phyloP scores from a whole-genome alignment of 805 yeast species.

The Saccharomycopsis babjevae region DNA sequence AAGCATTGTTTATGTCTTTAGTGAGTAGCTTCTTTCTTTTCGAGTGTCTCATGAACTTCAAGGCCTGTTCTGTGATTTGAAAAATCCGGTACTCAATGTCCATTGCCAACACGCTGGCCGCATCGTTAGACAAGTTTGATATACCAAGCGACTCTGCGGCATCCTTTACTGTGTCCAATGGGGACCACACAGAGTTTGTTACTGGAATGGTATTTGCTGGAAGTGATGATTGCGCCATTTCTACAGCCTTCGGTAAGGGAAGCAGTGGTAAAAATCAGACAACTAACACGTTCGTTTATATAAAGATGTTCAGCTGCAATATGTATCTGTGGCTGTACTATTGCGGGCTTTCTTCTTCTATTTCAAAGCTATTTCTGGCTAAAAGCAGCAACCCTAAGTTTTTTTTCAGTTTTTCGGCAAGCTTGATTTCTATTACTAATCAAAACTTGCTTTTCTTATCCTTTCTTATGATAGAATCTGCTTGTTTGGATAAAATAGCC shows the following conservation, averaged over 20 bases:
- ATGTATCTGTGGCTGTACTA: too few species aligned
- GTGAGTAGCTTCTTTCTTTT: conserved; percentile 76
- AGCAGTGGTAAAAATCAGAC: background rate
- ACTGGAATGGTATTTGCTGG: conserved; percentile 34
- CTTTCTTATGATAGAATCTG: too few species aligned
- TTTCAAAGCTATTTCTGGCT: too few species aligned
- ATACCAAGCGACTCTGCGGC: conserved; percentile 90
- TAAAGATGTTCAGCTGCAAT: too few species aligned
- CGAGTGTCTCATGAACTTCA: conserved; percentile 90
- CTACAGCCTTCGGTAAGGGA: background rate
- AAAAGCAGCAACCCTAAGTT: too few species aligned
- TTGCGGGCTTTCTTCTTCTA: too few species aligned
- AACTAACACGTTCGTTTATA: too few species aligned
- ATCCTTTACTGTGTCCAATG: conserved; percentile 92
- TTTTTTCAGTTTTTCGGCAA: too few species aligned
- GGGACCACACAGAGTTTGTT: conserved; percentile 94
- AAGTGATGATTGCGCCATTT: conserved; percentile 7
- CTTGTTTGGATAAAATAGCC: too few species aligned
- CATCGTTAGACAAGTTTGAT: conserved; percentile 72
- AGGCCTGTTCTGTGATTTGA: conserved; percentile 91
- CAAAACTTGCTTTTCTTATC: too few species aligned
- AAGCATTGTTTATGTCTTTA: conserved; percentile 69
- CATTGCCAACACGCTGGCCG: conserved; percentile 92
- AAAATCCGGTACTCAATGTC: conserved; percentile 97
- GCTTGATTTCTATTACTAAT: too few species aligned